Evolutionary conservation across 805 yeast species (phyloP).

Genomic region (Wickerhamiella vanderwaltii): DNA sequence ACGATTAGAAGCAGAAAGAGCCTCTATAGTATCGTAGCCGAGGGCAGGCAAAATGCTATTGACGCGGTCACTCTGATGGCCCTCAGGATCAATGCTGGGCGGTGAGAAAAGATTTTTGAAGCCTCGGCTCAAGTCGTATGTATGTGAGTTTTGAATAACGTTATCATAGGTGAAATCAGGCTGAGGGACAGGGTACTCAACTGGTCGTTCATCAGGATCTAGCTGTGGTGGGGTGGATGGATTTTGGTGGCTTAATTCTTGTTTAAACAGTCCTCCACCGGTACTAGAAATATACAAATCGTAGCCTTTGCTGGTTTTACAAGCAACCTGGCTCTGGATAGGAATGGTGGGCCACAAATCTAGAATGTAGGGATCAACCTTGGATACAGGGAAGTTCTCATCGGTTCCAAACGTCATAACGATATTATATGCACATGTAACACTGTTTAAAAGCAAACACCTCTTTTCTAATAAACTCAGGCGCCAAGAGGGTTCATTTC

Average conservation of each 20-base stretch:
- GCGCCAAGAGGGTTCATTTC: slow-evolving; percentile 31
- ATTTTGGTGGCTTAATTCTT: slow-evolving; percentile 13
- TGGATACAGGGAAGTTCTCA: slow-evolving; percentile 29
- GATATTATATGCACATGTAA: slow-evolving; percentile 23
- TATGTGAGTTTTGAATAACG: neutral
- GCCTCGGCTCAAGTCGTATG: neutral
- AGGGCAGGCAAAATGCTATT: too few species aligned
- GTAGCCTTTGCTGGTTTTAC: slow-evolving; percentile 1
- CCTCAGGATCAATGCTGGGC: neutral
- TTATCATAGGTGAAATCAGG: neutral
- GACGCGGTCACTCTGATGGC: too few species aligned
- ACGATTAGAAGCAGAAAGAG: neutral
- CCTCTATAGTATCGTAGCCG: neutral
- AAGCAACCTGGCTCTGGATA: slow-evolving; percentile 17
- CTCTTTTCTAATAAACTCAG: neutral
- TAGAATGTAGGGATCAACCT: slow-evolving; percentile 18
- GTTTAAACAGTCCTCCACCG: slow-evolving; percentile 19
- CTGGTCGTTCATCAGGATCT: neutral
- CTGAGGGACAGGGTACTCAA: too few species aligned
- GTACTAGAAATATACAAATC: slow-evolving; percentile 14
- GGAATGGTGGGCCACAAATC: slow-evolving; percentile 19
- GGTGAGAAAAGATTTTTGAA: neutral
- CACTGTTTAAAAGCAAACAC: neutral
- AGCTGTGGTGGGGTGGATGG: neutral
- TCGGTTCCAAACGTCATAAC: slow-evolving; percentile 29